Evolutionary conservation across 148 eudicot genomes (phyloP).

Genomic region (Mesembryanthemum crystallinum): DNA sequence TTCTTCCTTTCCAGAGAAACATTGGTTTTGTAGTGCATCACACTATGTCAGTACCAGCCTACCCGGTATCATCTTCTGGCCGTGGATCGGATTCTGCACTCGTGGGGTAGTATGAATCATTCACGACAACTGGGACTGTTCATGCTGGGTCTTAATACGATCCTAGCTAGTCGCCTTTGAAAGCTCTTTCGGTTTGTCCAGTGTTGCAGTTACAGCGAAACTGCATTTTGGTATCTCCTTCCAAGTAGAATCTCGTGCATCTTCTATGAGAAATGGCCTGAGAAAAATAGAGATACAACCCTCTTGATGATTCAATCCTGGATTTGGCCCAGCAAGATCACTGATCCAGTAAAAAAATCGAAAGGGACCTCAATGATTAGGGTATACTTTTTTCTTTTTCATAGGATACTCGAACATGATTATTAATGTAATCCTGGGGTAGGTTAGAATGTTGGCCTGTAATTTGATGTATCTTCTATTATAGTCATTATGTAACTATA

Average conservation of each 20-base stretch:
- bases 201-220: slow-evolving; percentile 6
- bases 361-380: background rate
- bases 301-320: background rate
- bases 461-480: background rate
- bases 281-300: background rate
- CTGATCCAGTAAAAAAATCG: background rate
- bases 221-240: background rate
- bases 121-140: background rate
- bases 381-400: background rate
- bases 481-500: background rate
- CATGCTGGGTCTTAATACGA: background rate
- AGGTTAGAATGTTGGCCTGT: background rate
- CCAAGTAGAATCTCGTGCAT: background rate
- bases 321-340: background rate
- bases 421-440: background rate
- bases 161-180: too few species aligned
- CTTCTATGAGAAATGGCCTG: background rate
- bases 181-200: background rate
- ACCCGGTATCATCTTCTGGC: background rate
- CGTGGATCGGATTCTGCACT: background rate
- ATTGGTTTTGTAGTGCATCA: background rate
- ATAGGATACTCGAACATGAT: background rate
- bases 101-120: background rate
- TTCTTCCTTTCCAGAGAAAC: background rate
- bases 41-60: background rate